Conservation (phyloP, 495 filamentous ascomycete species). For the Pseudoneurospora amorphoporcata region DNA sequence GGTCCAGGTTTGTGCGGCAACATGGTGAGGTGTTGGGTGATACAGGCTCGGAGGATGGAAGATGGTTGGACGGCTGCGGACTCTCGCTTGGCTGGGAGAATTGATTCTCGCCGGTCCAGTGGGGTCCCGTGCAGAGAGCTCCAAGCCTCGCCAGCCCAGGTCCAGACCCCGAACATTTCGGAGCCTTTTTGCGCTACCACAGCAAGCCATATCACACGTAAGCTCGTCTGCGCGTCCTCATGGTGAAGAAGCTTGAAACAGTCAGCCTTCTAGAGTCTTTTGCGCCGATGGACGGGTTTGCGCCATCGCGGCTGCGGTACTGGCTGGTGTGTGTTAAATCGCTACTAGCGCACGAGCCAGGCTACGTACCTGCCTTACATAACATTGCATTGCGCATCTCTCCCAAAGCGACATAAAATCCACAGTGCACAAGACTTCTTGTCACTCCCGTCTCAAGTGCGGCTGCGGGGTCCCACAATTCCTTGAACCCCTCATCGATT, state of each 20-base stretch:
- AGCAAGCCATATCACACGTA: background rate
- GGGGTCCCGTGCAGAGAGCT: slow-evolving; percentile 11
- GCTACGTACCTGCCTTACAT: slow-evolving; percentile 1
- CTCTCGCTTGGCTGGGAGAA: slow-evolving; percentile 6
- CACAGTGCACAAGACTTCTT: background rate
- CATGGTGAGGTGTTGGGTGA: background rate
- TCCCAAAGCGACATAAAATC: background rate
- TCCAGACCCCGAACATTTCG: background rate
- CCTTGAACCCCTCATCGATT: slow-evolving; percentile 4
- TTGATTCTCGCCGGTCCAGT: slow-evolving; percentile 20
- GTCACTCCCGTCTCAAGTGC: background rate
- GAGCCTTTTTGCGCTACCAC: background rate
- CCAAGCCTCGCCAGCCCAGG: slow-evolving; percentile 3
- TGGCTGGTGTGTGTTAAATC: background rate
- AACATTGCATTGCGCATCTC: background rate
- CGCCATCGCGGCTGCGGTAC: background rate
- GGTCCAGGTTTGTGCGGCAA: background rate
- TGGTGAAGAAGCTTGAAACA: background rate
- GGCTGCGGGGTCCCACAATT: background rate
- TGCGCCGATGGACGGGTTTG: background rate
- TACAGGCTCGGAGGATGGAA: background rate
- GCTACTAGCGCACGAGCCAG: slow-evolving; percentile 7
- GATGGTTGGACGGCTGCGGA: background rate
- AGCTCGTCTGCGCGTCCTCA: background rate
- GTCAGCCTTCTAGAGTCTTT: background rate